Evolutionary conservation across 495 filamentous ascomycete genomes (phyloP), one percentile per base, ranked within the genome.

Genomic region (Penicillium soppii): DNA sequence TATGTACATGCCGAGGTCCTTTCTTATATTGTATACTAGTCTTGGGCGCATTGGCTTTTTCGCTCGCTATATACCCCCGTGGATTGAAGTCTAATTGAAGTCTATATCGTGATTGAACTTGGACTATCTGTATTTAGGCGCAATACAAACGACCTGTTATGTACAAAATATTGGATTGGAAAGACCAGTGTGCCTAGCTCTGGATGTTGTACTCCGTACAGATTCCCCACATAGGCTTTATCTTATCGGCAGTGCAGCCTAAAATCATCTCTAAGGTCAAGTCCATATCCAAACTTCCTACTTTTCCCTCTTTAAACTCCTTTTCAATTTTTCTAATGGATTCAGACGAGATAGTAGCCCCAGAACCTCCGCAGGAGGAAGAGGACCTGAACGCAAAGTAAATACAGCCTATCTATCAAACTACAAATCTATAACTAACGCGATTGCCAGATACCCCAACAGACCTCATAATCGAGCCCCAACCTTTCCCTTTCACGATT

Each of bases 401-500:
- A 62, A 65, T 7, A 13, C 2, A 13, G 3, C 4, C 10, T 7
- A 38, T n/a, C n/a, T n/a, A 10, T 41, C 3, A 35, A 23, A 4
- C 5, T n/a, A 10, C 7, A 19, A 6, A 49, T 9, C n/a, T n/a
- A 39, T 45, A n/a, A 40, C 66, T 74, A 39, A 76, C 60, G 1
- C 20, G 5, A 33, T 12, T 30, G 22, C 22, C 52, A 91, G 86
- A 59, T 97, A 89, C 65, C 91, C 91, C 25, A 85, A 92, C 61
- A 82, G 91, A 7, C 94, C 94, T 2, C 80, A 71, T 43, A 98
- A 97, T 65, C 81, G 84, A 54, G 82, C 82, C 20, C 74, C 80
- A 36, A 96, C 92, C 1, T 71, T 94, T 2, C 82, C 84, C n/a
- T 98, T 97, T 66, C 84, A 89, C 56, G 82, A 88, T 10, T 79